Conservation (phyloP, 306 rosid species). For the Gynostemma pentaphyllum region DNA sequence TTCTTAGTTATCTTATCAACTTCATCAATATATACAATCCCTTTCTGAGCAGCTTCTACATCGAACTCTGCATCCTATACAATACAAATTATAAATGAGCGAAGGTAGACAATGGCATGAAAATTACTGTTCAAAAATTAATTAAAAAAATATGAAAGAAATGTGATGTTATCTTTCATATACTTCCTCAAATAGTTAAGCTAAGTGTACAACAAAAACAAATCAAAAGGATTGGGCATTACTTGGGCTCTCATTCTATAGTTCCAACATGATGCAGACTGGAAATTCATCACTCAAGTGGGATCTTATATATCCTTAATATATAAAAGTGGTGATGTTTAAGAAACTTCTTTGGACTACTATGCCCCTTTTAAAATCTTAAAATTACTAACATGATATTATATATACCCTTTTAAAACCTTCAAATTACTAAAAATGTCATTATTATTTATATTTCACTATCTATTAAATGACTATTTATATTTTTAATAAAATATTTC, state of each 20-base stretch:
- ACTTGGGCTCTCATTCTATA: background rate
- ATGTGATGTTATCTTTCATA: background rate
- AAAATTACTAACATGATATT: too few relatives aligned
- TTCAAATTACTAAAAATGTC: too few relatives aligned
- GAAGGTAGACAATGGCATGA: background rate
- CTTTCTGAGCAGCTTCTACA: constrained; percentile 61
- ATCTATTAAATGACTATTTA: too few relatives aligned
- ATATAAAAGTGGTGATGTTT: too few relatives aligned
- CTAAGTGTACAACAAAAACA: background rate
- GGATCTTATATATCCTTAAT: too few relatives aligned
- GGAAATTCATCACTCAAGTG: background rate
- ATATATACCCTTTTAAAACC: too few relatives aligned
- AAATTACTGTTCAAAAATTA: background rate
- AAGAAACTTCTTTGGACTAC: too few relatives aligned
- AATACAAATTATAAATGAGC: background rate
- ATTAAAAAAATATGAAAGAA: too few relatives aligned
- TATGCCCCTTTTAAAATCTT: too few relatives aligned
- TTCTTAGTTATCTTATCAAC: constrained; percentile 65
- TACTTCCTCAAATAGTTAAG: background rate
- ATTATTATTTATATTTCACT: too few relatives aligned
- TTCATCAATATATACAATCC: constrained; percentile 65
- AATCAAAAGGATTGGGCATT: background rate
- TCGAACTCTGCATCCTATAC: constrained; percentile 60
- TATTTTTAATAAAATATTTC: too few relatives aligned
- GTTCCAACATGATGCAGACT: background rate